Conservation (phyloP, 805 yeast genomes). For the Naumovozyma castellii region DNA sequence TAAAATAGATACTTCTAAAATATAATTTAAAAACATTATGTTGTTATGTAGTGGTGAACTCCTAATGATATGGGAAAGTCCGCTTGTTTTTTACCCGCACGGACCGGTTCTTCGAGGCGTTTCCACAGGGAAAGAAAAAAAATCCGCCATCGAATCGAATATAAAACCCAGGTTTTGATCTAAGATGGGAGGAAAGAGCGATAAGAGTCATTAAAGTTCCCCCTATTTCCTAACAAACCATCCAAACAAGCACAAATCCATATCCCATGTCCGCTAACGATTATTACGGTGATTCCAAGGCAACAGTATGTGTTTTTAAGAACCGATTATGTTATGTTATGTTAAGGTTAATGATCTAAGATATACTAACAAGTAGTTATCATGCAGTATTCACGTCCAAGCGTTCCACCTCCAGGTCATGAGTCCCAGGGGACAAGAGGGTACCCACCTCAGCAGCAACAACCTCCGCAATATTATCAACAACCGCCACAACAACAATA, state of each 20-base stretch:
- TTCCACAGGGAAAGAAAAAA: too few relatives aligned
- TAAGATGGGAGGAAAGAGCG: too few relatives aligned
- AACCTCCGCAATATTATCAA: constrained; percentile 12
- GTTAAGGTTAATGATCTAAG: too few relatives aligned
- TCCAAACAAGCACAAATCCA: too few relatives aligned
- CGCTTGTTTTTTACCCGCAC: too few relatives aligned
- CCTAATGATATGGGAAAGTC: neutral
- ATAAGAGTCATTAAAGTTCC: too few relatives aligned
- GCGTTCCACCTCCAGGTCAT: constrained; percentile 19
- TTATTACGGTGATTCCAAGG: constrained; percentile 14
- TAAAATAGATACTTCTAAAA: constrained; percentile 1
- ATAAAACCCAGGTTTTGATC: too few relatives aligned
- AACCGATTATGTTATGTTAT: constrained; percentile 1
- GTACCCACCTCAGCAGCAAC: constrained; percentile 7
- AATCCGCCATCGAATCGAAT: too few relatives aligned
- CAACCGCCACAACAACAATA: constrained; percentile 32
- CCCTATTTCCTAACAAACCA: too few relatives aligned
- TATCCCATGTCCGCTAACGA: constrained; percentile 25
- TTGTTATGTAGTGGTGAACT: neutral
- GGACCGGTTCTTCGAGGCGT: too few relatives aligned
- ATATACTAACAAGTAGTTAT: neutral
- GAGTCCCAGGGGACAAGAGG: constrained; percentile 7
- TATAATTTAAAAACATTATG: neutral
- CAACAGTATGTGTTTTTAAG: constrained; percentile 5
- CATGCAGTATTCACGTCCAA: constrained; percentile 18